A percentile compares a stretch with the other conserved stretches of the same genome.
phyloP scores from a whole-genome alignment of 2,329 filamentous ascomycete species.

The Bisporella sp. region DNA sequence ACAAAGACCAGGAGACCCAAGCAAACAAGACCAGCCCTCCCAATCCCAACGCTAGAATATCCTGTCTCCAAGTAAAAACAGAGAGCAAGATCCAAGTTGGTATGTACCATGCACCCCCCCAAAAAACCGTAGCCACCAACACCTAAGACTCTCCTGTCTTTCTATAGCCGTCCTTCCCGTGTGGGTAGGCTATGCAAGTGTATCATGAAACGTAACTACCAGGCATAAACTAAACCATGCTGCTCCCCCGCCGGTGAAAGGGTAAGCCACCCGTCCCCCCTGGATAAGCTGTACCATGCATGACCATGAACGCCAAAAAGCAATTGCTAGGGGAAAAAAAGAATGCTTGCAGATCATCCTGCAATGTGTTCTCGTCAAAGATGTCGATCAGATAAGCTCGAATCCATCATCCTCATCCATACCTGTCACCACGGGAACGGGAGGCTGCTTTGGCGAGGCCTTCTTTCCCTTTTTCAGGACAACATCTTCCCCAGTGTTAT shows the following conservation, averaged over 20 bases:
- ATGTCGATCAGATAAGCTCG: slow-evolving; percentile 22
- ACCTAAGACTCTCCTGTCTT: neutral
- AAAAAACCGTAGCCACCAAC: neutral
- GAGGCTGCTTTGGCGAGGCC: slow-evolving; percentile 22
- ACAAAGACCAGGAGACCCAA: too few species aligned
- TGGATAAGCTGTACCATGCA: neutral
- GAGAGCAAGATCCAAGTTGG: neutral
- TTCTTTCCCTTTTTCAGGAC: slow-evolving; percentile 17
- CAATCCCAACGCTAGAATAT: too few species aligned
- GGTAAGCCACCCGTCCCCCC: neutral
- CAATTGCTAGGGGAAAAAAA: neutral
- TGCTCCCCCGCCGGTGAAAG: neutral
- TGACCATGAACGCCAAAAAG: neutral
- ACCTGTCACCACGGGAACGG: slow-evolving; percentile 10
- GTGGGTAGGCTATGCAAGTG: slow-evolving; percentile 1
- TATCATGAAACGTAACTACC: neutral
- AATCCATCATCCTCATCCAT: slow-evolving; percentile 25
- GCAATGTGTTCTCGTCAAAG: neutral
- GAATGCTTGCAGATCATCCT: neutral
- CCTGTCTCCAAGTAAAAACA: neutral
- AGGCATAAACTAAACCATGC: too few species aligned
- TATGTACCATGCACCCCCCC: neutral
- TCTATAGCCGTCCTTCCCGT: slow-evolving; percentile 3
- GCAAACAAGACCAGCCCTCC: too few species aligned
- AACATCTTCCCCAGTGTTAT: slow-evolving; percentile 24